Conservation (phyloP, 2,329 filamentous ascomycete genomes). For the Helotiales sp. region DNA sequence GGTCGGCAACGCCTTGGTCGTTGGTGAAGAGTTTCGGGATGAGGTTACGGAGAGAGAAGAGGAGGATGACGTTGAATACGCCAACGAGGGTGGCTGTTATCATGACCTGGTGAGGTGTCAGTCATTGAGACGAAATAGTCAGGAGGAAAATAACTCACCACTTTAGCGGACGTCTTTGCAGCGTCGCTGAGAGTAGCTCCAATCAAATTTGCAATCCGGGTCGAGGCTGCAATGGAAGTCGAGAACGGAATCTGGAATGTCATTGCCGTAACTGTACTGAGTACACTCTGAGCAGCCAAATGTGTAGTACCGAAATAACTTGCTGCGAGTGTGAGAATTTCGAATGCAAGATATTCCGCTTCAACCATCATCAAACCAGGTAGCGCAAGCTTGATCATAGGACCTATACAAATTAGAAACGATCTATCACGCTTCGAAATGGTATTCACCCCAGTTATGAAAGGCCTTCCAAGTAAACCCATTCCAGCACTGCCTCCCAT, state of each 20-base stretch:
- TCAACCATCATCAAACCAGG: constrained; percentile 94
- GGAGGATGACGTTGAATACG: constrained; percentile 74
- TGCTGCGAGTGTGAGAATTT: constrained; percentile 83
- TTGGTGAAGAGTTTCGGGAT: constrained; percentile 82
- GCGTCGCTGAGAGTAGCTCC: constrained; percentile 82
- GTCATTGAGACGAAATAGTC: constrained; percentile 12
- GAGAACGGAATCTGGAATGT: constrained; percentile 94
- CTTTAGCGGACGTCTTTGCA: constrained; percentile 79
- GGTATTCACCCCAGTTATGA: constrained; percentile 65
- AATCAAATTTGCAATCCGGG: constrained; percentile 88
- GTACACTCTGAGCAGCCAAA: constrained; percentile 85
- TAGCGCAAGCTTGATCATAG: constrained; percentile 85
- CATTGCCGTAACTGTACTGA: constrained; percentile 77
- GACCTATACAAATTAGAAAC: constrained; percentile 46
- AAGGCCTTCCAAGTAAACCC: constrained; percentile 74
- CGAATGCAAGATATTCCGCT: constrained; percentile 92
- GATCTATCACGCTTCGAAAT: not conserved
- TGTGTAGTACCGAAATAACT: constrained; percentile 79
- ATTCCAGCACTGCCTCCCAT: constrained; percentile 79
- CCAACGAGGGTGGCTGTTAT: constrained; percentile 72
- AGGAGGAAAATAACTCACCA: constrained; percentile 47
- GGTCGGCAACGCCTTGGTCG: constrained; percentile 69
- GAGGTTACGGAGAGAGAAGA: constrained; percentile 70
- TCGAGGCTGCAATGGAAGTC: constrained; percentile 85
- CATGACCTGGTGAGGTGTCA: constrained; percentile 53